phyloP scores from a whole-genome alignment of 257 asterid genomes.

The Vinca minor region DNA sequence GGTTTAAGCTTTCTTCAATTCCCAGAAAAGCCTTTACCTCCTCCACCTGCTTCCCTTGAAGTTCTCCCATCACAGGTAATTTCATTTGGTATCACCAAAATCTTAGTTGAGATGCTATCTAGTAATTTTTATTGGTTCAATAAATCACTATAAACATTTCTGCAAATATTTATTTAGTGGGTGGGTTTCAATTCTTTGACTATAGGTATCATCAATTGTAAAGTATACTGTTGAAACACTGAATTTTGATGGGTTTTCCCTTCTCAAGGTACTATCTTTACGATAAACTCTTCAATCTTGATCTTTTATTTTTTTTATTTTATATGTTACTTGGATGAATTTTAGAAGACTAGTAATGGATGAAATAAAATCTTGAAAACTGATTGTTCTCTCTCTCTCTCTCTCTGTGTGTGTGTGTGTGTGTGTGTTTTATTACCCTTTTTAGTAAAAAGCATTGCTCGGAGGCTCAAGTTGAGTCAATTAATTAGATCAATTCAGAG shows the following conservation, averaged over 20 bases:
- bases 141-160: no score
- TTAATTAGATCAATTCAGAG: no score
- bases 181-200: constrained; percentile 4
- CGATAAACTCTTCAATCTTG: neutral
- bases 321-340: neutral
- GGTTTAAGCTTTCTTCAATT: constrained; percentile 46
- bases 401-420: no score
- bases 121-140: neutral
- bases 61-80: constrained; percentile 63
- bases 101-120: no score
- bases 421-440: no score
- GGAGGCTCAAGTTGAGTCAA: no score
- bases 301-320: neutral
- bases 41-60: constrained; percentile 78
- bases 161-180: neutral
- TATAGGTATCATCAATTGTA: constrained; percentile 47
- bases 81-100: no score
- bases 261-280: constrained; percentile 50
- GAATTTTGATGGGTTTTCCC: constrained; percentile 54
- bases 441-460: no score
- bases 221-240: constrained; percentile 56
- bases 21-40: constrained; percentile 43
- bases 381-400: no score
- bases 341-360: neutral
- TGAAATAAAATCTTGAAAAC: neutral